phyloP scores from a whole-genome alignment of 202 grass and related monocot genomes.

The Brachypodium distachyon region DNA sequence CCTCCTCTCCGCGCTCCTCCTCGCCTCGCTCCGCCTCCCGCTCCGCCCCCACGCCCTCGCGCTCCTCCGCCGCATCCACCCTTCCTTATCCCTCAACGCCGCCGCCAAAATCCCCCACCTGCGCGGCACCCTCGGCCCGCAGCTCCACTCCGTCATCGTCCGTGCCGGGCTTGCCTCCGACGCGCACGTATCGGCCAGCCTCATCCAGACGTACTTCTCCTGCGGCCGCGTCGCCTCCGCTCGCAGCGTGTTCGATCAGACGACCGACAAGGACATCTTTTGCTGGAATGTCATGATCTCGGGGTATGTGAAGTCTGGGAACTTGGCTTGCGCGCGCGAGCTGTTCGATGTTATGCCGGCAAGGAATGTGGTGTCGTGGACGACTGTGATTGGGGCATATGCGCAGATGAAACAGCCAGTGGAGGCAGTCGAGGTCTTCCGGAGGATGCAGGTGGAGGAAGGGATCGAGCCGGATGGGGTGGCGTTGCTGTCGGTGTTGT shows the following conservation, averaged over 20 bases:
- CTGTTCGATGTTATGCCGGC: slow-evolving; percentile 61
- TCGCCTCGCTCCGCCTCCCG: slow-evolving; percentile 39
- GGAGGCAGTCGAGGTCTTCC: slow-evolving; percentile 51
- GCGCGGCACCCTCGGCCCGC: slow-evolving; percentile 11
- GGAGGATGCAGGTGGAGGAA: slow-evolving; percentile 69
- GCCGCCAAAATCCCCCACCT: slow-evolving; percentile 4
- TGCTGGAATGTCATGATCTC: slow-evolving; percentile 58
- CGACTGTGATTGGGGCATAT: slow-evolving; percentile 50
- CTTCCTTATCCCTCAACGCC: slow-evolving; percentile 17
- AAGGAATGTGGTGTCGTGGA: slow-evolving; percentile 68
- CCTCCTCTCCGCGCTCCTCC: slow-evolving; percentile 34
- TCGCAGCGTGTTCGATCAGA: slow-evolving; percentile 58
- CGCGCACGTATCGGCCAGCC: slow-evolving; percentile 34
- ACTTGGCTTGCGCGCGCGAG: slow-evolving; percentile 19
- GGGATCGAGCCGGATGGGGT: slow-evolving; percentile 50
- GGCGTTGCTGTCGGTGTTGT: slow-evolving; percentile 54
- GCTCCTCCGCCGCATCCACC: slow-evolving; percentile 19
- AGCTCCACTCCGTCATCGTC: slow-evolving; percentile 40
- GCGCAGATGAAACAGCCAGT: slow-evolving; percentile 40
- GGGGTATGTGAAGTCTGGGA: slow-evolving; percentile 39
- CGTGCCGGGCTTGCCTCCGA: slow-evolving; percentile 30
- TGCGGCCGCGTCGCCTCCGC: slow-evolving; percentile 21
- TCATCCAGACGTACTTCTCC: slow-evolving; percentile 43
- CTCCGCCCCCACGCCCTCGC: not conserved
- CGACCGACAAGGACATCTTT: slow-evolving; percentile 35